A percentile compares a stretch with the other conserved stretches of the same genome.
phyloP scores from a whole-genome alignment of 2,329 filamentous ascomycete species.

The Scleromitrula shiraiana region DNA sequence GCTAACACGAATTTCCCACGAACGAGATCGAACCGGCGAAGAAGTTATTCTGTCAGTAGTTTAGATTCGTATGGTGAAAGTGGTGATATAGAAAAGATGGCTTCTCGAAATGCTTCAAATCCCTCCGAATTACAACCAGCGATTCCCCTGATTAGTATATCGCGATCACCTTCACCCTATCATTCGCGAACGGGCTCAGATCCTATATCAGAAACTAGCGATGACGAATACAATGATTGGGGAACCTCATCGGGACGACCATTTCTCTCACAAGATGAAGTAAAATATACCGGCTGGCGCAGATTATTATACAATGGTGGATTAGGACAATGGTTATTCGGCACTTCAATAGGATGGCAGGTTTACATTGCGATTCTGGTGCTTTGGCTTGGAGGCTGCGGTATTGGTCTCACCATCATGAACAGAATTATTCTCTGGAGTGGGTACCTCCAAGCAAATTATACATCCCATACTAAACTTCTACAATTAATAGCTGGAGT shows the following conservation, averaged over 20 bases:
- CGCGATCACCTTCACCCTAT: conserved; percentile 37
- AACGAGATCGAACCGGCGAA: conserved; percentile 15
- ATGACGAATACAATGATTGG: conserved; percentile 35
- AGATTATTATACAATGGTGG: conserved; percentile 34
- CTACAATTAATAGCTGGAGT: conserved; percentile 34
- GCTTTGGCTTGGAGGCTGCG: conserved; percentile 39
- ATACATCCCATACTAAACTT: conserved; percentile 26
- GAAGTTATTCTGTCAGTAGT: conserved; percentile 22
- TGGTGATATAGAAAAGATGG: conserved; percentile 22
- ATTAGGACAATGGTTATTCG: conserved; percentile 40
- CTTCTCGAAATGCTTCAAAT: conserved; percentile 13
- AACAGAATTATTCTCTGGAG: conserved; percentile 43
- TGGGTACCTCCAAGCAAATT: conserved; percentile 28
- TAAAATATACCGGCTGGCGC: conserved; percentile 28
- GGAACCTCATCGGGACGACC: conserved; percentile 30
- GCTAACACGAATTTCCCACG: conserved; percentile 12
- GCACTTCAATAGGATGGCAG: conserved; percentile 39
- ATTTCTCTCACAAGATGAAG: conserved; percentile 24
- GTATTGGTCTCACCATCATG: conserved; percentile 40
- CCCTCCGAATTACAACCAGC: conserved; percentile 21
- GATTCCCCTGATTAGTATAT: conserved; percentile 38
- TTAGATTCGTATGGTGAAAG: conserved; percentile 21
- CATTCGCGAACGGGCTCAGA: conserved; percentile 35
- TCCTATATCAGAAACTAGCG: conserved; percentile 34
- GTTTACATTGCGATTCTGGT: conserved; percentile 39